A percentile compares a stretch with the other conserved stretches of the same genome.
These are phyloP conservation scores for Ophiostoma australiae DNA, from an alignment of 2,329 filamentous ascomycete species.

Conservation along the genomic window DNA sequence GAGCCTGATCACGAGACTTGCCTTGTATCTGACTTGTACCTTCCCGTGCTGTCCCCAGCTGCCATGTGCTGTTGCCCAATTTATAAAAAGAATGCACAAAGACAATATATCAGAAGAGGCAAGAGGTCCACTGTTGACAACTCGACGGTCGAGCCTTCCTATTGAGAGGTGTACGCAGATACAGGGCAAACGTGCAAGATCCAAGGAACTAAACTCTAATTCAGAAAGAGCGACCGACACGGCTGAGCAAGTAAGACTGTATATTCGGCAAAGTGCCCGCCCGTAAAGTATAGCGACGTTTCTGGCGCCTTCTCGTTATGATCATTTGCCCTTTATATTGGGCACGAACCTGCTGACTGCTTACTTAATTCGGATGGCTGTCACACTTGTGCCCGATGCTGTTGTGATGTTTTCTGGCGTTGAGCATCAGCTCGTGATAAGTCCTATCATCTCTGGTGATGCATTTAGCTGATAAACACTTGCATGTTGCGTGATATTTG, in stretches of 20 bases:
- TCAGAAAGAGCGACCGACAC: neutral
- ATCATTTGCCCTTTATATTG: neutral
- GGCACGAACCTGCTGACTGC: slow-evolving; percentile 3
- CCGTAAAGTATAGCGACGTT: neutral
- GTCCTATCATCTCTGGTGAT: neutral
- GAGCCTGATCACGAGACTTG: slow-evolving; percentile 6
- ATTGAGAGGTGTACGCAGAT: neutral
- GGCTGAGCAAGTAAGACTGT: neutral
- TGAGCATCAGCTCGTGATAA: neutral
- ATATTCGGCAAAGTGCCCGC: neutral
- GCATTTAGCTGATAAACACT: neutral
- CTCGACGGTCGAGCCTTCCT: neutral
- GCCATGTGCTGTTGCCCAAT: neutral
- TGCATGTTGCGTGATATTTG: neutral
- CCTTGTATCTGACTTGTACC: neutral
- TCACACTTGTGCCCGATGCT: neutral
- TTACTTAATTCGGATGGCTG: neutral
- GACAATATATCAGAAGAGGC: neutral
- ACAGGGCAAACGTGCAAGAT: neutral
- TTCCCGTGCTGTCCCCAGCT: neutral
- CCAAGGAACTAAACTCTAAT: neutral
- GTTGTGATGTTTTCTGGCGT: neutral
- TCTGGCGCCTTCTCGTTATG: neutral
- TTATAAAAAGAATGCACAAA: neutral
- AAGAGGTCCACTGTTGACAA: neutral